phyloP scores from a whole-genome alignment of 2,329 filamentous ascomycete genomes.

The Juglanconis oblonga region DNA sequence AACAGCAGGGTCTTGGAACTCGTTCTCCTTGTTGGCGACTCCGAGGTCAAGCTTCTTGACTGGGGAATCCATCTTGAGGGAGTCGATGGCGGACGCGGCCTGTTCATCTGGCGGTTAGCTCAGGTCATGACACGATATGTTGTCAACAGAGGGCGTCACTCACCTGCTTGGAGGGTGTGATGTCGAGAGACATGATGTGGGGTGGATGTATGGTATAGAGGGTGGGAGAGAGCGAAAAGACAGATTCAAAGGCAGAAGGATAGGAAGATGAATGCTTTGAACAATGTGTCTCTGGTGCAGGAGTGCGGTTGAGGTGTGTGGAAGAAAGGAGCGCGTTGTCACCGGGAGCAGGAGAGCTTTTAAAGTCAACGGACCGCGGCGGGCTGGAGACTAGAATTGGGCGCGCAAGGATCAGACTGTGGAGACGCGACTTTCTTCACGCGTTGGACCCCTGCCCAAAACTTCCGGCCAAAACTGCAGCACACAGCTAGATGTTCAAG shows the following conservation, averaged over 20 bases:
- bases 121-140: conserved; percentile 17
- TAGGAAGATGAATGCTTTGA: conserved; percentile 1
- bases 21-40: conserved; percentile 78
- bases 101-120: conserved; percentile 42
- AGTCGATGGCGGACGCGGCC: conserved; percentile 83
- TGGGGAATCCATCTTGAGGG: conserved; percentile 89
- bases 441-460: background rate
- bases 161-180: conserved; percentile 32
- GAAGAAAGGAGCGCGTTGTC: conserved; percentile 5
- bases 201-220: conserved; percentile 5
- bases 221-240: background rate
- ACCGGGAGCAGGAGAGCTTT: conserved; percentile 1
- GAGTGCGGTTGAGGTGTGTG: conserved; percentile 1
- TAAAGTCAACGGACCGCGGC: conserved; percentile 7
- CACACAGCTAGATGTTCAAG: background rate
- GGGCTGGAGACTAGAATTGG: background rate
- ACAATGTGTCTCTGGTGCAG: background rate
- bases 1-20: conserved; percentile 49
- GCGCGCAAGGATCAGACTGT: background rate
- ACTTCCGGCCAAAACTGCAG: background rate
- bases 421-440: background rate
- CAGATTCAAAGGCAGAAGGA: conserved; percentile 34
- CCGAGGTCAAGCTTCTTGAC: conserved; percentile 85
- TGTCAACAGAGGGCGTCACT: conserved; percentile 17
- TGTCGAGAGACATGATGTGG: conserved; percentile 68